Conservation (phyloP, 108 stramenopile genomes). For the Mediolabrus comicus region DNA sequence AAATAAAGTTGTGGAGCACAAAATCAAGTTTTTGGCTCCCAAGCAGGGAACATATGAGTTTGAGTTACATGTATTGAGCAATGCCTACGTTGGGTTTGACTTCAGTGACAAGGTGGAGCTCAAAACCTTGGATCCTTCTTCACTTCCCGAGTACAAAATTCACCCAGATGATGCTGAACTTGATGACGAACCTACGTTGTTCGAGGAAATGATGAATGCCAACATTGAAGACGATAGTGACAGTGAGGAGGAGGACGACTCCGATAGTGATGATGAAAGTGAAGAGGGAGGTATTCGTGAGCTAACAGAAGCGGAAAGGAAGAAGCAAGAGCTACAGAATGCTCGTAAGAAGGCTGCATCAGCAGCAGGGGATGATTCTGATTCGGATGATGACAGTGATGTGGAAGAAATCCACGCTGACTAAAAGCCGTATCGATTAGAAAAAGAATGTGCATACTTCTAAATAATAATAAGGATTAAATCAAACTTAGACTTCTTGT, state of each 20-base stretch:
- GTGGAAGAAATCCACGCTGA: conserved; percentile 84
- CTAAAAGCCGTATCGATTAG: conserved; percentile 2
- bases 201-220: conserved; percentile 94
- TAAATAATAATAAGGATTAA: conserved; percentile 4
- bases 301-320: conserved; percentile 75
- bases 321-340: conserved; percentile 80
- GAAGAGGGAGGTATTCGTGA: conserved; percentile 65
- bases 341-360: conserved; percentile 72
- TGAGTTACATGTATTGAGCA: conserved; percentile 88
- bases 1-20: conserved; percentile 73
- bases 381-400: conserved; percentile 70
- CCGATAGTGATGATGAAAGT: conserved; percentile 54
- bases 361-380: conserved; percentile 61
- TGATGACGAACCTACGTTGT: conserved; percentile 98
- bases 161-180: conserved; percentile 97
- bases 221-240: conserved; percentile 88
- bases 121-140: conserved; percentile 83
- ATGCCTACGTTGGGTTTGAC: conserved; percentile 95
- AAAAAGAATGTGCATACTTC: conserved; percentile 26
- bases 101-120: conserved; percentile 66
- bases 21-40: conserved; percentile 96
- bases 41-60: conserved; percentile 86
- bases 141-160: conserved; percentile 91
- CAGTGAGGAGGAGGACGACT: conserved; percentile 77
- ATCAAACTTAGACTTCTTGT: background rate